A percentile compares a stretch with the other conserved stretches of the same genome.
These are phyloP conservation scores for Cladosporium sp. DNA, from an alignment of 2,329 filamentous ascomycete genomes.

Conservation along the genomic window DNA sequence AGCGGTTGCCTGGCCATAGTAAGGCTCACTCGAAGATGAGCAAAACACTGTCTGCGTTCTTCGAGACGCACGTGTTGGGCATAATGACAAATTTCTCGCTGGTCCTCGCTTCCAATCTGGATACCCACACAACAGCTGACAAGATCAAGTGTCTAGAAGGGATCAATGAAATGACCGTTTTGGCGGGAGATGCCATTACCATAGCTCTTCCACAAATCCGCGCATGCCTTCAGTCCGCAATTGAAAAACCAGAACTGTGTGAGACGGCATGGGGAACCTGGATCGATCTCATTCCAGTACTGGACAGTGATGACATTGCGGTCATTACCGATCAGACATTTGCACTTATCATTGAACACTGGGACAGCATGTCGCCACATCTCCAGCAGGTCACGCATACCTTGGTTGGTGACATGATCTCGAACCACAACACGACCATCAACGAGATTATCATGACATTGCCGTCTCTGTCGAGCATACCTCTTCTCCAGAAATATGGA, in stretches of 20 bases:
- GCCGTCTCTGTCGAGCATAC: constrained; percentile 71
- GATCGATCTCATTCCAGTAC: constrained; percentile 69
- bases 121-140: constrained; percentile 43
- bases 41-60: constrained; percentile 66
- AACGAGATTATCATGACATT: constrained; percentile 67
- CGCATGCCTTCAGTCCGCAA: constrained; percentile 83
- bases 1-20: constrained; percentile 42
- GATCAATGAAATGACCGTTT: constrained; percentile 80
- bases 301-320: constrained; percentile 76
- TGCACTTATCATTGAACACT: constrained; percentile 79
- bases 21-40: constrained; percentile 44
- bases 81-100: constrained; percentile 81
- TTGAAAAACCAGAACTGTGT: constrained; percentile 70
- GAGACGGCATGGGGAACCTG: constrained; percentile 79
- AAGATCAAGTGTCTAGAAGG: constrained; percentile 74
- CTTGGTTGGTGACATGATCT: constrained; percentile 62
- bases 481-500: constrained; percentile 65
- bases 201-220: constrained; percentile 88
- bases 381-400: constrained; percentile 58
- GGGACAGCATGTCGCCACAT: constrained; percentile 60
- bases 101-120: constrained; percentile 60
- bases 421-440: constrained; percentile 58
- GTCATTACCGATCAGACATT: constrained; percentile 83
- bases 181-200: constrained; percentile 69
- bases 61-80: constrained; percentile 79